Evolutionary conservation across 495 filamentous ascomycete species (phyloP), one percentile per base, ranked within the genome.

Genomic region (Penicillium ucsense): DNA sequence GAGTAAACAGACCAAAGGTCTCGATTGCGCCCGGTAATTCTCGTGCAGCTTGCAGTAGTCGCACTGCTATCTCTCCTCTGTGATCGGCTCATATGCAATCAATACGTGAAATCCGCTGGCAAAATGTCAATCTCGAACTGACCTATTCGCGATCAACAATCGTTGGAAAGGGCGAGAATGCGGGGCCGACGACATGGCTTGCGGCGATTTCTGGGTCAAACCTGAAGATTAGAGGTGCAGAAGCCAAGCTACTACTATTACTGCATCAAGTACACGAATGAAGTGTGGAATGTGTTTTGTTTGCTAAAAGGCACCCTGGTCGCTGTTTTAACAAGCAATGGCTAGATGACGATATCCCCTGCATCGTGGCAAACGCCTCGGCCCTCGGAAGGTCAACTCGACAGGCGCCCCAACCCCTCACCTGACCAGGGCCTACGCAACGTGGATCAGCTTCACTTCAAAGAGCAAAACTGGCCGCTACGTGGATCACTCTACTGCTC

Each of bases 81-180:
- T 28, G 20, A 20, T 20, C 20, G 20, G 20, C 20, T 20, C 20
- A 20, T 20, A 20, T 20, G 20, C 20, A 20, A 20, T 20, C 20
- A 20, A 20, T 20, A 20, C 20, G 20, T 20, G 20, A 20, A 20
- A 20, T 20, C 20, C 2, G 20, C 20, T 20, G 20, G 20, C 20
- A 20, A 20, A 20, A 20, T 20, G 1, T 20, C 20, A 20, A 20
- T 20, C 20, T 20, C 20, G 20, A 20, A 20, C 20, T 20, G 59
- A 79, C 79, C 79, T 73, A 53, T 83, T 83, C 8, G 77, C 73
- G 42, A 82, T 60, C 31, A 83, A 66, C 10, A 83, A 64, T 27
- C 74, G 70, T 48, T 66, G 70, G 45, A 80, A 74, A 3, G 70
- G 62, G 32, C 61, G 55, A 32, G 50, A 51, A 30, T 64, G 61